Evolutionary conservation across 2,329 filamentous ascomycete species (phyloP).

Genomic region (Reticulascus tulasneorum): DNA sequence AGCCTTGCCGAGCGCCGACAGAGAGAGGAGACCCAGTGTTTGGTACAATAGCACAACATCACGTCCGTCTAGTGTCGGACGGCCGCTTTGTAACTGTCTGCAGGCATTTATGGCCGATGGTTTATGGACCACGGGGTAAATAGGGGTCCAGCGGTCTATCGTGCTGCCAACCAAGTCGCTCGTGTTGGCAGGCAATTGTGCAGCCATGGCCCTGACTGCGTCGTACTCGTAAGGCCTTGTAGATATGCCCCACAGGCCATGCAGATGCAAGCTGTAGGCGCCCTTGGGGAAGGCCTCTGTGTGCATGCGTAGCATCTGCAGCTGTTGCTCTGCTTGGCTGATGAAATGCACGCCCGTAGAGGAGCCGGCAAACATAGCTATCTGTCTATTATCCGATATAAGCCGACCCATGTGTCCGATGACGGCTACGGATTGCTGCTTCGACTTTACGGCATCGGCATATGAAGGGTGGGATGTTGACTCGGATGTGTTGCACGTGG

Average conservation of each 20-base stretch:
- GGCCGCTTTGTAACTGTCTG: too few relatives aligned
- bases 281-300: conserved; percentile 19
- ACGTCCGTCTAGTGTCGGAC: too few relatives aligned
- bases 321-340: conserved; percentile 20
- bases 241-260: conserved; percentile 14
- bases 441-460: too few relatives aligned
- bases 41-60: conserved; percentile 13
- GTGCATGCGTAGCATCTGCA: conserved; percentile 18
- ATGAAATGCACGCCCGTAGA: conserved; percentile 23
- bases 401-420: conserved; percentile 22
- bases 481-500: too few relatives aligned
- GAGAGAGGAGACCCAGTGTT: conserved; percentile 12
- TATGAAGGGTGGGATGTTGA: too few relatives aligned
- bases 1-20: too few relatives aligned
- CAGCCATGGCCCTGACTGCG: conserved; percentile 6
- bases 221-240: background rate
- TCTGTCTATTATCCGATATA: conserved; percentile 15
- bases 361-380: conserved; percentile 21
- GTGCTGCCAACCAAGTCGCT: conserved; percentile 12
- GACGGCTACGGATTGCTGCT: conserved; percentile 10
- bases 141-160: conserved; percentile 14
- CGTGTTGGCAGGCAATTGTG: conserved; percentile 12
- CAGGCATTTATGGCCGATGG: conserved; percentile 13
- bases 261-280: conserved; percentile 18
- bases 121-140: conserved; percentile 17